Evolutionary conservation across 345 rosid genomes (phyloP).

Genomic region (Adansonia digitata): DNA sequence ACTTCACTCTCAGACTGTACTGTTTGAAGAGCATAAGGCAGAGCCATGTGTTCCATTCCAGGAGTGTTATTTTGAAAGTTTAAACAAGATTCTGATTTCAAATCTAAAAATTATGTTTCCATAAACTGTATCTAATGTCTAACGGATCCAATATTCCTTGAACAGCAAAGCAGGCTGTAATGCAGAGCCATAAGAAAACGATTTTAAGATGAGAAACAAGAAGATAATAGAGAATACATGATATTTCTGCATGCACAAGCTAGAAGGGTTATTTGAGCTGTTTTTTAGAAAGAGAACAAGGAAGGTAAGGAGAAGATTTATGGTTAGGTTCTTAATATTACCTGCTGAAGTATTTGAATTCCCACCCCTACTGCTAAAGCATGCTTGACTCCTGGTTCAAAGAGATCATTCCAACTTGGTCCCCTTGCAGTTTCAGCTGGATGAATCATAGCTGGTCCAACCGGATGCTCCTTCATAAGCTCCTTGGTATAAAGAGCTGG

Average conservation of each 20-base stretch:
- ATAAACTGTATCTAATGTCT: not conserved
- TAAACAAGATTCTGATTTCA: not conserved
- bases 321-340: slow-evolving; percentile 23
- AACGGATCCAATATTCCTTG: not conserved
- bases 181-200: not conserved
- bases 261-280: not conserved
- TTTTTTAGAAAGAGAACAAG: not conserved
- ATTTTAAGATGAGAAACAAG: slow-evolving; percentile 5
- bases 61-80: not conserved
- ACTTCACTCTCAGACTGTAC: not conserved
- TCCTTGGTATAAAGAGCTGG: slow-evolving; percentile 76
- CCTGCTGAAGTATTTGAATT: slow-evolving; percentile 97
- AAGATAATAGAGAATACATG: not conserved
- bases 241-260: not conserved
- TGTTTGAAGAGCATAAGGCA: not conserved
- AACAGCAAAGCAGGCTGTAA: not conserved
- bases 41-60: not conserved
- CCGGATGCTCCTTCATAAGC: slow-evolving; percentile 46
- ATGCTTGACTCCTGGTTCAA: slow-evolving; percentile 92
- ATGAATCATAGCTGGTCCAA: slow-evolving; percentile 92
- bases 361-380: slow-evolving; percentile 91
- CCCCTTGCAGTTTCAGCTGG: slow-evolving; percentile 66
- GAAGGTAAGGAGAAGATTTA: not conserved
- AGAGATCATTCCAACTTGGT: slow-evolving; percentile 70
- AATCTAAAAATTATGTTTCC: not conserved